Conservation (phyloP, 192 early-diverging fungal species). For the Pecoramyces ruminantium region DNA sequence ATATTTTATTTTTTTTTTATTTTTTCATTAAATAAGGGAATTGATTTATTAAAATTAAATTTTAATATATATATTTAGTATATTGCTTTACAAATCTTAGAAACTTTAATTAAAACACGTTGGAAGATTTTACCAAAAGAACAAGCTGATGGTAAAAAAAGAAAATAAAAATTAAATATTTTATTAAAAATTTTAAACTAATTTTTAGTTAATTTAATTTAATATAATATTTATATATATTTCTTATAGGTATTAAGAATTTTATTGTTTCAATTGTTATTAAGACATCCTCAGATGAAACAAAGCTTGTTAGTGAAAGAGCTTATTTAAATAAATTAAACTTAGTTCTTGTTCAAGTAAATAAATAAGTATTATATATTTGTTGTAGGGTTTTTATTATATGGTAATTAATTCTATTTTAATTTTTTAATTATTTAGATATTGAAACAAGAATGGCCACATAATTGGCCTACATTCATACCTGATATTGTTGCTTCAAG, state of each 20-base stretch:
- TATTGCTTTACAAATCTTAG: slow-evolving; percentile 83
- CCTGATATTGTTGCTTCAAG: slow-evolving; percentile 94
- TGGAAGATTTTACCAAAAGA: slow-evolving; percentile 87
- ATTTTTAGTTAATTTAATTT: too few species aligned
- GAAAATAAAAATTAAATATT: too few species aligned
- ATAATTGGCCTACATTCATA: slow-evolving; percentile 97
- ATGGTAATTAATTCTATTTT: too few species aligned
- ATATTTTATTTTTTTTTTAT: background rate
- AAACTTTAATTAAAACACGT: slow-evolving; percentile 85
- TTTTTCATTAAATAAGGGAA: too few species aligned
- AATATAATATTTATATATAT: too few species aligned
- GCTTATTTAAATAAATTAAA: slow-evolving; percentile 84
- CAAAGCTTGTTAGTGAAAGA: slow-evolving; percentile 51
- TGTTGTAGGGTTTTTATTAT: slow-evolving; percentile 1
- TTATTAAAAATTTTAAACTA: too few species aligned
- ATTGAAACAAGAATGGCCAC: slow-evolving; percentile 99
- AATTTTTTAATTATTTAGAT: slow-evolving; percentile 36
- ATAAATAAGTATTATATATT: background rate
- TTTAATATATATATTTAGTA: slow-evolving; percentile 30
- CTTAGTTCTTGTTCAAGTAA: slow-evolving; percentile 91
- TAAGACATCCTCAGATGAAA: slow-evolving; percentile 75
- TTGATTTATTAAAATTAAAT: too few species aligned
- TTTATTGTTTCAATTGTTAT: slow-evolving; percentile 88
- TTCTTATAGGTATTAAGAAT: slow-evolving; percentile 67
- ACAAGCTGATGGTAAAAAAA: slow-evolving; percentile 51